A percentile compares a stretch with the other conserved stretches of the same genome.
Conservation (phyloP, 1,139 yeast species). For the Yamadazyma triangularis region DNA sequence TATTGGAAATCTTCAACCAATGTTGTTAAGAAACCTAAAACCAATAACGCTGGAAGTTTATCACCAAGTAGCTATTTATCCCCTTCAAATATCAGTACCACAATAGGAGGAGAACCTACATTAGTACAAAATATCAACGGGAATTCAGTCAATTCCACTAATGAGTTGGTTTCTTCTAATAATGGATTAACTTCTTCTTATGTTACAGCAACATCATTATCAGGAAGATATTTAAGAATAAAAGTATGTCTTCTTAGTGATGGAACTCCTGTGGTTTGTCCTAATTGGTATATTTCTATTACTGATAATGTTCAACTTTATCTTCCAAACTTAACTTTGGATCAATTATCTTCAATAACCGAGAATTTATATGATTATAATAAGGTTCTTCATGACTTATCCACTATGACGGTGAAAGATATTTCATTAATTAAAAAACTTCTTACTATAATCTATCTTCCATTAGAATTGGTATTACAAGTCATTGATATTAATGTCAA, state of each 20-base stretch:
- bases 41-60: slow-evolving; percentile 29
- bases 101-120: slow-evolving; percentile 5
- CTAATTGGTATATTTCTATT: slow-evolving; percentile 60
- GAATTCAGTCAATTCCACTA: slow-evolving; percentile 13
- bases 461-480: slow-evolving; percentile 57
- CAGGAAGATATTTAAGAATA: slow-evolving; percentile 73
- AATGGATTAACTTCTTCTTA: slow-evolving; percentile 57
- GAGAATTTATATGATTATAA: slow-evolving; percentile 40
- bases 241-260: slow-evolving; percentile 73
- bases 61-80: slow-evolving; percentile 30
- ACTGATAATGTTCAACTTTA: slow-evolving; percentile 54
- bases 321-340: slow-evolving; percentile 40
- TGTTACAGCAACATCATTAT: slow-evolving; percentile 87
- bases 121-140: no score
- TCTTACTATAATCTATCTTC: slow-evolving; percentile 46
- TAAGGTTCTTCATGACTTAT: slow-evolving; percentile 38
- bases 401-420: slow-evolving; percentile 34
- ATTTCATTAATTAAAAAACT: slow-evolving; percentile 35
- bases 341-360: slow-evolving; percentile 40
- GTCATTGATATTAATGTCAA: slow-evolving; percentile 56
- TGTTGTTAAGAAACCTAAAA: slow-evolving; percentile 29
- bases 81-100: slow-evolving; percentile 11
- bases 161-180: slow-evolving; percentile 16
- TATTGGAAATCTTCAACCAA: slow-evolving; percentile 88
- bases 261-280: slow-evolving; percentile 82